A percentile compares a stretch with the other conserved stretches of the same genome.
phyloP scores from a whole-genome alignment of 352 stramenopile genomes.

The Phytophthora litchii region DNA sequence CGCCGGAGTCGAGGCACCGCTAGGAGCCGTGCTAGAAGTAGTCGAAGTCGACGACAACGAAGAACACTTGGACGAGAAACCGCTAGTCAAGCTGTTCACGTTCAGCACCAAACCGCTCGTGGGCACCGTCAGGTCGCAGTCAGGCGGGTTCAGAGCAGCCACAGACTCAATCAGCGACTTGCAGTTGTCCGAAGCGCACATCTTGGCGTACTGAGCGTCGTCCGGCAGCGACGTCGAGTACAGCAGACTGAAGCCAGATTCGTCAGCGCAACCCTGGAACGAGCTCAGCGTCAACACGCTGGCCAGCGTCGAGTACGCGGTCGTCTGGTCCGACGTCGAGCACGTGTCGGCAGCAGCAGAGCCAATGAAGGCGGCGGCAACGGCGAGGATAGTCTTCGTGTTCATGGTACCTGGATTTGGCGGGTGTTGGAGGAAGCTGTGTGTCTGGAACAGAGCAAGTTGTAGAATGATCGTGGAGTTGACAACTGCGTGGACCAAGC shows the following conservation, averaged over 20 bases:
- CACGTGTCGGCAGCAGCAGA: constrained; percentile 25
- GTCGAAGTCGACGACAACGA: constrained; percentile 15
- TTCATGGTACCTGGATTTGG: constrained; percentile 33
- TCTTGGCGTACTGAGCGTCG: constrained; percentile 32
- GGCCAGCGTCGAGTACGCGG: constrained; percentile 28
- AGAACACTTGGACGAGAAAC: constrained; percentile 29
- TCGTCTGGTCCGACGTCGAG: constrained; percentile 23
- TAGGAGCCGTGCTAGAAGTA: constrained; percentile 5
- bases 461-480: constrained; percentile 10
- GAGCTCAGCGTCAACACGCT: constrained; percentile 23
- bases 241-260: constrained; percentile 38
- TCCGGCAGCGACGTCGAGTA: constrained; percentile 35
- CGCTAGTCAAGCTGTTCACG: constrained; percentile 28
- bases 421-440: constrained; percentile 4
- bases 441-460: constrained; percentile 25
- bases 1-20: constrained; percentile 2
- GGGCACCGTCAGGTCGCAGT: constrained; percentile 41
- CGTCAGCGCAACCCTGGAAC: constrained; percentile 29
- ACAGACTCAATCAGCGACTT: constrained; percentile 29
- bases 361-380: constrained; percentile 29
- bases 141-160: constrained; percentile 23
- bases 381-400: constrained; percentile 27
- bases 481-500: too few relatives aligned
- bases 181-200: constrained; percentile 39
- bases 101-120: constrained; percentile 39